Percentiles rank a stretch among this genome's conserved stretches.
phyloP scores from a whole-genome alignment of 331 rosid species.

The Telfairia occidentalis region DNA sequence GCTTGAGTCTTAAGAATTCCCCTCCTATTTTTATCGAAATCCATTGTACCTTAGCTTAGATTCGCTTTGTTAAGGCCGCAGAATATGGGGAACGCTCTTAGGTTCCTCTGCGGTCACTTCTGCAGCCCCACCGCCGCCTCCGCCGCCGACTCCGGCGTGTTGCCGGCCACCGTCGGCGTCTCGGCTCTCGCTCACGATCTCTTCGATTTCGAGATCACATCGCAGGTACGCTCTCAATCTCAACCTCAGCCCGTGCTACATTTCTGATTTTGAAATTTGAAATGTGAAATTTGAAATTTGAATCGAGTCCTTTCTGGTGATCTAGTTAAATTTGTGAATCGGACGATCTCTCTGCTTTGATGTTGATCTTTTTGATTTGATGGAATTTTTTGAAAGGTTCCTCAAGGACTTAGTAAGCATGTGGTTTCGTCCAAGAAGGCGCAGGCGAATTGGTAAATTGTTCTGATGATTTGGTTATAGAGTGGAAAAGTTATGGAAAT shows the following conservation, averaged over 20 bases:
- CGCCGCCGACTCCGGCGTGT: conserved; percentile 27
- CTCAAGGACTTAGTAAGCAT: conserved; percentile 58
- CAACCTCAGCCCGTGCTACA: background rate
- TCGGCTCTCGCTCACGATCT: conserved; percentile 73
- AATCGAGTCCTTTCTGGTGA: background rate
- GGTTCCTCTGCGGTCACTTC: conserved; percentile 39
- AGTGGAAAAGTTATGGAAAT: background rate
- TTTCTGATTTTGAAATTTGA: background rate
- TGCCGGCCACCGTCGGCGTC: conserved; percentile 50
- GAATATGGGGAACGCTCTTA: conserved; percentile 56
- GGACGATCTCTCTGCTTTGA: background rate
- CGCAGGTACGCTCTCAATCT: conserved; percentile 42
- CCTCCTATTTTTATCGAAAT: conserved; percentile 2
- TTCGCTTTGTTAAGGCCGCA: conserved; percentile 3
- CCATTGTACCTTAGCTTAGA: background rate
- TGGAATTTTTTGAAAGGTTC: conserved; percentile 47
- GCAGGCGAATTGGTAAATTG: conserved; percentile 72
- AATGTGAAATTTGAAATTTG: background rate
- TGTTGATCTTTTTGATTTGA: background rate
- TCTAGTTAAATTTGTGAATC: background rate
- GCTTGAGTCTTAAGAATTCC: conserved; percentile 4
- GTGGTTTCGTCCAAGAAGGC: conserved; percentile 82
- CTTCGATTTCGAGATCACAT: conserved; percentile 62
- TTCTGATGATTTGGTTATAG: background rate
- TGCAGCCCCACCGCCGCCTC: background rate